phyloP scores from a whole-genome alignment of 225 moss, liverwort and hornwort genomes.

The Bryoerythrophyllum caledonicum region DNA sequence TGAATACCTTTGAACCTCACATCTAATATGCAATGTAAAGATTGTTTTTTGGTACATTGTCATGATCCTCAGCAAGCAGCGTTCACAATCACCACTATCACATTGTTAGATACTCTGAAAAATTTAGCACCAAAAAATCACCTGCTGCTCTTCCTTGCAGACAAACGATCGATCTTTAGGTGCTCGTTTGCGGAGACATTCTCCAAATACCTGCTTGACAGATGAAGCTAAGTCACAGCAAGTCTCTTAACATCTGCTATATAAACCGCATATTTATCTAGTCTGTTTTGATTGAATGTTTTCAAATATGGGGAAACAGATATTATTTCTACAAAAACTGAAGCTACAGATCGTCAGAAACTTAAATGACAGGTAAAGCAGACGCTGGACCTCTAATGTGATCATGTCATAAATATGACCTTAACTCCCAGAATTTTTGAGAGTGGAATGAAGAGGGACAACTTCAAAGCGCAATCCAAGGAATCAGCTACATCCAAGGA shows the following conservation, averaged over 20 bases:
- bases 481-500: not conserved
- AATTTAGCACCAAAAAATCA: slow-evolving; percentile 9
- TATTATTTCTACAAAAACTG: no score
- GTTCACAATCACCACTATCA: no score
- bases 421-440: not conserved
- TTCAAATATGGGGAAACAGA: no score
- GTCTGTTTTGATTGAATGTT: no score
- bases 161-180: slow-evolving; percentile 15
- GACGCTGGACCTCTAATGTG: not conserved
- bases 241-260: not conserved
- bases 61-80: no score
- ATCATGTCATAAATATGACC: slow-evolving; percentile 7
- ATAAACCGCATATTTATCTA: not conserved
- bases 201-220: slow-evolving; percentile 36
- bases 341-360: no score
- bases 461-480: not conserved
- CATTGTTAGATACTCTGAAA: no score
- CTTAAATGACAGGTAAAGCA: not conserved
- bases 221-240: not conserved
- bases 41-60: no score
- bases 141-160: slow-evolving; percentile 34
- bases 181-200: slow-evolving; percentile 22
- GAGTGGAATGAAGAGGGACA: no score
- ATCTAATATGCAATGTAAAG: no score
- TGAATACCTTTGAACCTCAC: not conserved